Percentiles rank a stretch among this genome's conserved stretches.
These are phyloP conservation scores for Suillus placidus DNA, from an alignment of 768 basidiomycete species.

Conservation along the genomic window DNA sequence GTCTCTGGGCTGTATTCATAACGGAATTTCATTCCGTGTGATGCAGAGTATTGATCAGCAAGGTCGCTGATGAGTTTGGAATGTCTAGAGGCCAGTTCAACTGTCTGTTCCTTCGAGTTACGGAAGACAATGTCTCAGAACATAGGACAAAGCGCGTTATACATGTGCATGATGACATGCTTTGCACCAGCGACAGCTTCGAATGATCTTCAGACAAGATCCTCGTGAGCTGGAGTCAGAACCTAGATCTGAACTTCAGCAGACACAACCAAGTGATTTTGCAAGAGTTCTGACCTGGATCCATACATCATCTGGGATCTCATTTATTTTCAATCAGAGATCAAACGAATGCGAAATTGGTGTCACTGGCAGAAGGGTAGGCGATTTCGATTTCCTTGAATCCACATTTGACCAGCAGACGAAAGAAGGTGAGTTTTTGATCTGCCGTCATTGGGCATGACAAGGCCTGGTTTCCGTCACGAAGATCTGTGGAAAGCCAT, in stretches of 20 bases:
- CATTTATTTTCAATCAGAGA: slow-evolving; percentile 81
- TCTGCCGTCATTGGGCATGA: slow-evolving; percentile 98
- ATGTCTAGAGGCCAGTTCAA: slow-evolving; percentile 85
- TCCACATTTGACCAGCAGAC: slow-evolving; percentile 83
- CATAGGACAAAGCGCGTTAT: slow-evolving; percentile 93
- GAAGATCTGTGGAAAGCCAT: slow-evolving; percentile 96
- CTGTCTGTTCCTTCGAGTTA: slow-evolving; percentile 90
- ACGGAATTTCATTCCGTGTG: slow-evolving; percentile 85
- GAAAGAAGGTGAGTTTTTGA: slow-evolving; percentile 93
- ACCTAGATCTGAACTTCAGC: slow-evolving; percentile 56
- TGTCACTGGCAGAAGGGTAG: slow-evolving; percentile 96
- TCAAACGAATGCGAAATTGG: slow-evolving; percentile 92
- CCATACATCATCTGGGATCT: slow-evolving; percentile 95
- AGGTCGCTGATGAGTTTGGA: slow-evolving; percentile 85
- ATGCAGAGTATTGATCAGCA: slow-evolving; percentile 82
- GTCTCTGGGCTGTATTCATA: slow-evolving; percentile 99
- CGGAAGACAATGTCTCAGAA: slow-evolving; percentile 95
- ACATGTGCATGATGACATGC: slow-evolving; percentile 96
- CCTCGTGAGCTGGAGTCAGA: slow-evolving; percentile 93
- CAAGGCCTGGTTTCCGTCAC: slow-evolving; percentile 97
- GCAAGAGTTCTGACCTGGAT: slow-evolving; percentile 71
- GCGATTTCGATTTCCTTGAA: slow-evolving; percentile 98
- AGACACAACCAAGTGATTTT: neutral
- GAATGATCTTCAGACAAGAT: slow-evolving; percentile 89
- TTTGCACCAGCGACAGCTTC: slow-evolving; percentile 88